phyloP scores from a whole-genome alignment of 1,139 yeast genomes.

The Geotrichum klebahnii region DNA sequence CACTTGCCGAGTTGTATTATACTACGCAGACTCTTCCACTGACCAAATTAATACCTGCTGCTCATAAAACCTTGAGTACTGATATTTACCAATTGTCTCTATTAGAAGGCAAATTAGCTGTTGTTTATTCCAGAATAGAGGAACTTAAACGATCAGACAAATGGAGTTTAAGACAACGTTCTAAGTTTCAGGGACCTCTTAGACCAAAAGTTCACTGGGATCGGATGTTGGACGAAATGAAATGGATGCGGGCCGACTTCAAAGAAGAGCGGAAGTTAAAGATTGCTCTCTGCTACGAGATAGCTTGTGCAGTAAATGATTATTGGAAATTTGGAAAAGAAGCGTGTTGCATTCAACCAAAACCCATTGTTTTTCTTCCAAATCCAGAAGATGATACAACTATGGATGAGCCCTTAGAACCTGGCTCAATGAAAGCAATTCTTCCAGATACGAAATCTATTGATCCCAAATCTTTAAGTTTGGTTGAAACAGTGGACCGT shows the following conservation, averaged over 20 bases:
- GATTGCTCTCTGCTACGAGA: slow-evolving; percentile 60
- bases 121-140: slow-evolving; percentile 87
- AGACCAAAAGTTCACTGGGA: slow-evolving; percentile 64
- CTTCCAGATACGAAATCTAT: background rate
- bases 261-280: slow-evolving; percentile 66
- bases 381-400: slow-evolving; percentile 15
- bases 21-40: slow-evolving; percentile 84
- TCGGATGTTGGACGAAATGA: slow-evolving; percentile 66
- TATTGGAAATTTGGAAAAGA: slow-evolving; percentile 72
- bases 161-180: slow-evolving; percentile 91
- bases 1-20: slow-evolving; percentile 81
- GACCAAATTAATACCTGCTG: slow-evolving; percentile 71
- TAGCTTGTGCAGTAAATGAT: slow-evolving; percentile 70
- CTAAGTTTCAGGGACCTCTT: slow-evolving; percentile 65
- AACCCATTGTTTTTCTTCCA: slow-evolving; percentile 38
- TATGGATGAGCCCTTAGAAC: background rate
- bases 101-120: slow-evolving; percentile 90
- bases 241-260: slow-evolving; percentile 81
- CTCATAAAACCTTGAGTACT: slow-evolving; percentile 81
- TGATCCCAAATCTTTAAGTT: slow-evolving; percentile 3
- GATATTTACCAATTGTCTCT: slow-evolving; percentile 80
- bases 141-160: slow-evolving; percentile 80
- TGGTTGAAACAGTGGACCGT: background rate
- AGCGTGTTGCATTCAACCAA: slow-evolving; percentile 55
- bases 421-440: background rate